Conservation (phyloP, 2,329 filamentous ascomycete genomes). For the Hymenoscyphus salicellus region DNA sequence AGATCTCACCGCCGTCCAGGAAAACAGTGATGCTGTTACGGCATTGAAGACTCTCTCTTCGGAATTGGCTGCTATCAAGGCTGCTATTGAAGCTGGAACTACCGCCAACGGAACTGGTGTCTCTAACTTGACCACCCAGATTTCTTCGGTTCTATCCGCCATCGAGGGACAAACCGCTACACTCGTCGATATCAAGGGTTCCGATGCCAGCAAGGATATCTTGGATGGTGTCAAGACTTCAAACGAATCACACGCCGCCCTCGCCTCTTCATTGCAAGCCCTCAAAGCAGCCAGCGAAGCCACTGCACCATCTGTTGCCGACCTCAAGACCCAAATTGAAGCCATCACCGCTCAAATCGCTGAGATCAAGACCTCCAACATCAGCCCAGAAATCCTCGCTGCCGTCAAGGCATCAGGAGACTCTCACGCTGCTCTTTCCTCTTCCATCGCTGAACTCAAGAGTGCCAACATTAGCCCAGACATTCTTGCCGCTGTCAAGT, state of each 20-base stretch:
- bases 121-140: slow-evolving; percentile 20
- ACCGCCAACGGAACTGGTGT: slow-evolving; percentile 18
- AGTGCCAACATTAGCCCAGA: slow-evolving; percentile 11
- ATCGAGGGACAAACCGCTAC: slow-evolving; percentile 27
- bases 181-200: slow-evolving; percentile 30
- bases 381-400: slow-evolving; percentile 15
- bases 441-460: slow-evolving; percentile 19
- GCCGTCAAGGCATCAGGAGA: slow-evolving; percentile 12
- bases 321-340: slow-evolving; percentile 23
- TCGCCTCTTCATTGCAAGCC: slow-evolving; percentile 15
- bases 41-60: slow-evolving; percentile 23
- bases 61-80: slow-evolving; percentile 19
- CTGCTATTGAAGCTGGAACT: slow-evolving; percentile 21
- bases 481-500: slow-evolving; percentile 15
- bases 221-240: slow-evolving; percentile 21
- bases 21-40: slow-evolving; percentile 16
- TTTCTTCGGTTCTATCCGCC: slow-evolving; percentile 22
- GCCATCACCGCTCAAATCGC: slow-evolving; percentile 18
- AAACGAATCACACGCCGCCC: slow-evolving; percentile 22
- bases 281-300: slow-evolving; percentile 18
- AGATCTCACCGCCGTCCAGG: slow-evolving; percentile 28
- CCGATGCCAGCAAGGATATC: slow-evolving; percentile 25
- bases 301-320: slow-evolving; percentile 15
- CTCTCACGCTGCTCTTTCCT: slow-evolving; percentile 13
- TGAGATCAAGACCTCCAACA: slow-evolving; percentile 16